phyloP scores from a whole-genome alignment of 2,329 filamentous ascomycete species.

The Neurospora crassa region DNA sequence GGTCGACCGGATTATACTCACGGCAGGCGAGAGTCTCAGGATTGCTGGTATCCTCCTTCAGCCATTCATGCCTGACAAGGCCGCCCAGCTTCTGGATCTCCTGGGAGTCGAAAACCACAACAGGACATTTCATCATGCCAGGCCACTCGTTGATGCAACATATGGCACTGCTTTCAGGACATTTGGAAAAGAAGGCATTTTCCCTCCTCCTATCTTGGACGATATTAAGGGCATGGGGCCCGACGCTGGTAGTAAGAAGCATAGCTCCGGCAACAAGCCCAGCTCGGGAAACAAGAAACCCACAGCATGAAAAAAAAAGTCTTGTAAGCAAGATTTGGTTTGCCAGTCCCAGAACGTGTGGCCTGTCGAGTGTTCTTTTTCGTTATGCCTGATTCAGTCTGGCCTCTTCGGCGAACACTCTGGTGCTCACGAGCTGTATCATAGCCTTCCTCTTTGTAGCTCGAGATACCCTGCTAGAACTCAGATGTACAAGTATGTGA shows the following conservation, averaged over 20 bases:
- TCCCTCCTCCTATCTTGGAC: conserved; percentile 40
- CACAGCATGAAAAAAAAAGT: neutral
- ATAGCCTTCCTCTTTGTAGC: neutral
- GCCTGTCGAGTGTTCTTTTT: neutral
- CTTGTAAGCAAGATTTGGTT: neutral
- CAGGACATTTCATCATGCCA: conserved; percentile 54
- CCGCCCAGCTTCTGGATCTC: conserved; percentile 61
- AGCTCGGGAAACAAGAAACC: neutral
- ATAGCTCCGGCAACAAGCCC: neutral
- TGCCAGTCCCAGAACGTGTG: neutral
- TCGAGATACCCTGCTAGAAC: neutral
- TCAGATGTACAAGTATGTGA: neutral
- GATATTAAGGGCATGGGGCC: neutral
- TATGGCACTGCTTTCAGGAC: conserved; percentile 48
- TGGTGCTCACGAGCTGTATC: neutral
- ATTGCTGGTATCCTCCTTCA: conserved; percentile 78
- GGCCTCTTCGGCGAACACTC: neutral
- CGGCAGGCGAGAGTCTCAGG: conserved; percentile 65
- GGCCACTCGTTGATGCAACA: conserved; percentile 51
- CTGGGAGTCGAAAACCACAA: conserved; percentile 58
- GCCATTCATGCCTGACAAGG: conserved; percentile 80
- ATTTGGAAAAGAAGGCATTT: conserved; percentile 34
- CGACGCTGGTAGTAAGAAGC: neutral
- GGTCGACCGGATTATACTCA: conserved; percentile 55
- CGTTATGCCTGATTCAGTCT: neutral